These are phyloP conservation scores for Solanum medicagineum DNA, from an alignment of 257 asterid genomes.

Conservation along the genomic window DNA sequence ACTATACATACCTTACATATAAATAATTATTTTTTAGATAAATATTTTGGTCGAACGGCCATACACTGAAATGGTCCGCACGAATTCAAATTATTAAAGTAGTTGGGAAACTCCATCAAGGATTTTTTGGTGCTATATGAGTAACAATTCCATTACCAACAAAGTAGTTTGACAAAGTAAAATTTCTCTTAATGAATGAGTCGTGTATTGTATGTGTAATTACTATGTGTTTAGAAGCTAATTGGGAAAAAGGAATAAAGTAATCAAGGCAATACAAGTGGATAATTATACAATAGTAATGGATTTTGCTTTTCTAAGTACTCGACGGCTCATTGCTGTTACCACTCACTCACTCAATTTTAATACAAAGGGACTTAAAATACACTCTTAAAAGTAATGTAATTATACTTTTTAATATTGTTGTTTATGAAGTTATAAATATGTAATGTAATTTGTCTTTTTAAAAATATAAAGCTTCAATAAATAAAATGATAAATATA, in stretches of 20 bases:
- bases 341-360: background rate
- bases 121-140: background rate
- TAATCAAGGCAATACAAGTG: background rate
- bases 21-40: too few species aligned
- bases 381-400: background rate
- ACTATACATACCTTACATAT: too few species aligned
- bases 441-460: too few species aligned
- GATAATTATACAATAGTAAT: background rate
- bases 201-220: background rate
- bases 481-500: too few species aligned
- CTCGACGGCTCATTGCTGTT: background rate
- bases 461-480: too few species aligned
- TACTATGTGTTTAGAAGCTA: background rate
- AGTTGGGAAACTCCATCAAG: background rate
- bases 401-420: too few species aligned
- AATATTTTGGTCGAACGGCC: too few species aligned
- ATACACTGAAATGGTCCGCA: too few species aligned
- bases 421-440: too few species aligned
- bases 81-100: background rate
- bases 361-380: background rate
- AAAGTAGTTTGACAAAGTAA: background rate
- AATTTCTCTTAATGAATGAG: background rate
- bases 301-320: background rate
- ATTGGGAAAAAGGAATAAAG: background rate
- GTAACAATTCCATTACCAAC: background rate